Base-by-base conservation (phyloP, 2,329 filamentous ascomycete species). In the Trichoderma brevicompactum region DNA sequence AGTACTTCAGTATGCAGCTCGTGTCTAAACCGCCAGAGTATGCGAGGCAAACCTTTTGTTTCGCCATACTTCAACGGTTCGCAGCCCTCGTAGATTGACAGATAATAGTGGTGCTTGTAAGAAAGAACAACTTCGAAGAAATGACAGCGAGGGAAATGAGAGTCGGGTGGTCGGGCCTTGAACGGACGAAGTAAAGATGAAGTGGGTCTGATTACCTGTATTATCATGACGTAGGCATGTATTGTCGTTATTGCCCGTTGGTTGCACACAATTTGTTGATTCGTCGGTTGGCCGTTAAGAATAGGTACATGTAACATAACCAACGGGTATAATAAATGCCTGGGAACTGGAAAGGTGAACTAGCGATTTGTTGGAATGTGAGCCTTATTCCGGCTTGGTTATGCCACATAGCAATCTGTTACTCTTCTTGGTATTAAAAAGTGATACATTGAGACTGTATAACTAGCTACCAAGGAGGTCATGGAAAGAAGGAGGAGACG, bases 11-110 rank as follows among this genome's bases (percentile, higher is more conserved):
- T 2, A 56, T 56, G 53, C 53, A 43, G 53, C 53, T 56, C 53
- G 53, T 56, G 53, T 56, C 38, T 17, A 56, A 17, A 13, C 53
- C 53, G 23, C 53, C 53, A 56, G 53, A 56, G 40, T 56, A 56
- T 13, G 53, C 53, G 53, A 56, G 53, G 53, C 53, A 56, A n/a
- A n/a, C 23, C 53, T 55, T 44, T 56, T 54, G 36, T 41, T 43
- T 55, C 19, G 53, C 19, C 38, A 44, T 43, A n/a, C 23, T 34
- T 9, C 1, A 34, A 49, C 10, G 12, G 10, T 32, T 50, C 7
- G 28, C 7, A 50, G 48, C 3, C 23, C 28, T 50, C 48, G 48
- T 50, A 8, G n/a, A n/a, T 1, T 34, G 46, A n/a, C 6, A 9
- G 19, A n/a, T 17, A 5, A 10, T 34, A 8, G 48, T n/a, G 46